Percentiles rank a stretch among this genome's conserved stretches.
Evolutionary conservation across 495 filamentous ascomycete genomes (phyloP).

Genomic region (Penicillium fimorum): DNA sequence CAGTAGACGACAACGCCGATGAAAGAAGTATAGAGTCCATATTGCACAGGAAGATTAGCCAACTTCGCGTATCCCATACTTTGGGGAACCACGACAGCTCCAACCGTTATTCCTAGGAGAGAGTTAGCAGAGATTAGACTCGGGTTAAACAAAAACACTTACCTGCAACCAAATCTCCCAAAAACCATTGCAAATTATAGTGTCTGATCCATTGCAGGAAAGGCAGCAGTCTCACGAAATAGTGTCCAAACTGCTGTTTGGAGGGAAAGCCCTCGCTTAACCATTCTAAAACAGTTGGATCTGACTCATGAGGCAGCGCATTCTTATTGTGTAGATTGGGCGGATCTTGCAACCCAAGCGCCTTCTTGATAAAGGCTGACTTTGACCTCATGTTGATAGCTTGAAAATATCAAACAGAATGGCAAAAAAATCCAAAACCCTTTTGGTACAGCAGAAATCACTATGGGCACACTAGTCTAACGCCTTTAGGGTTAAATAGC

Average conservation of each 20-base stretch:
- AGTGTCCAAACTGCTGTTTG: conserved; percentile 48
- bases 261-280: conserved; percentile 42
- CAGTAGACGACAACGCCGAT: conserved; percentile 93
- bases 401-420: not conserved
- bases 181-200: conserved; percentile 84
- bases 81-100: conserved; percentile 89
- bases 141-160: conserved; percentile 34
- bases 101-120: conserved; percentile 59
- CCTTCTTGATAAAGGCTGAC: not conserved
- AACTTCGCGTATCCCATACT: conserved; percentile 92
- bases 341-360: not conserved
- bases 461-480: not conserved
- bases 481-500: not conserved
- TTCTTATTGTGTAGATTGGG: not conserved
- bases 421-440: not conserved
- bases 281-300: conserved; percentile 5
- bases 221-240: conserved; percentile 70
- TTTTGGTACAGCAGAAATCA: not conserved
- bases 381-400: not conserved
- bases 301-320: not conserved
- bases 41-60: conserved; percentile 71
- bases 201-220: conserved; percentile 79
- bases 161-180: conserved; percentile 84
- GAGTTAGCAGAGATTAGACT: not conserved
- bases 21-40: conserved; percentile 90